phyloP scores from a whole-genome alignment of 441 rosid species.

The Croton laevigatus region DNA sequence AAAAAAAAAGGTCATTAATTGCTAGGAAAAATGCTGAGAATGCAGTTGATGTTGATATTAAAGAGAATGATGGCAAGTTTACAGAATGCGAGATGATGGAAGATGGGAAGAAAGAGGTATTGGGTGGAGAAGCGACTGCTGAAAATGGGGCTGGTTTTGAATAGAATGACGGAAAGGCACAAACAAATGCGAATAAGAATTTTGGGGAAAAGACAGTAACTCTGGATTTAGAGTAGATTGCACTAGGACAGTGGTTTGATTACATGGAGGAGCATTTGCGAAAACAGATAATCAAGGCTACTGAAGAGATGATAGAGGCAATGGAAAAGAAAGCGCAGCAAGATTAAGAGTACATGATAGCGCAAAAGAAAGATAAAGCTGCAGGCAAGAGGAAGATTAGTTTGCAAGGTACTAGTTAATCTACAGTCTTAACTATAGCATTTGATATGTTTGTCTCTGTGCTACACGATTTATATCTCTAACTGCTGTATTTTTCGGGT shows the following conservation, averaged over 20 bases:
- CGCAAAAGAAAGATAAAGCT: slow-evolving; percentile 42
- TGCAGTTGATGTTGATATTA: too few species aligned
- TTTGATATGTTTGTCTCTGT: neutral
- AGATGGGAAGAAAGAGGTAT: slow-evolving; percentile 7
- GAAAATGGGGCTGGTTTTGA: neutral
- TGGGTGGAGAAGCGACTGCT: neutral
- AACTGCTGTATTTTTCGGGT: neutral
- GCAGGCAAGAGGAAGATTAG: slow-evolving; percentile 9
- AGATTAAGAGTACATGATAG: slow-evolving; percentile 37
- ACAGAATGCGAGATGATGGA: neutral
- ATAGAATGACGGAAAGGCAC: neutral
- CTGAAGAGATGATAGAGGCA: slow-evolving; percentile 50
- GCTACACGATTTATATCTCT: neutral
- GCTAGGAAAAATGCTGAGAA: neutral
- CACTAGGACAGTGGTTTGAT: slow-evolving; percentile 52
- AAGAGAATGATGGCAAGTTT: neutral
- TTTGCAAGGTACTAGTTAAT: neutral
- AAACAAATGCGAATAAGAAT: neutral
- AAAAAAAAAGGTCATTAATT: slow-evolving; percentile 16
- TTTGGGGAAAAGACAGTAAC: slow-evolving; percentile 20
- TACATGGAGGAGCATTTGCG: slow-evolving; percentile 42
- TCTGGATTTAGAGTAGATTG: slow-evolving; percentile 41
- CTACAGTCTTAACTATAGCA: neutral
- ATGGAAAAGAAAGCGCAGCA: slow-evolving; percentile 45
- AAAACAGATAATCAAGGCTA: slow-evolving; percentile 38